Base-by-base conservation (phyloP, 164 flowering plant species). In the Platanus orientalis region DNA sequence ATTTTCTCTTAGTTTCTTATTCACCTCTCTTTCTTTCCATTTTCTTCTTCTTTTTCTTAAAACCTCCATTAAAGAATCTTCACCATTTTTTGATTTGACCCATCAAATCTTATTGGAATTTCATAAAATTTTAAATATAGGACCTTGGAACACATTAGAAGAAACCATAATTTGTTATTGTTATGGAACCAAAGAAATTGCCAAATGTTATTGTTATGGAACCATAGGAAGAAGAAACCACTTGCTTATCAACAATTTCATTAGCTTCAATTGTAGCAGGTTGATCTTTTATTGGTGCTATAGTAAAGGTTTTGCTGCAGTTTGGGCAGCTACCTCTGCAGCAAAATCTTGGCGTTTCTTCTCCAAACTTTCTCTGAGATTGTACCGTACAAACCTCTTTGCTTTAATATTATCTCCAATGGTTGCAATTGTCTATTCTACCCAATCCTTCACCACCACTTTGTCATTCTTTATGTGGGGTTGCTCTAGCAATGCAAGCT, bases 281-380 rank as follows among this genome's bases (percentile, higher is more conserved):
- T 65, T 82, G 76, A 67, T 79, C 86, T 63, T 77, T 77, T 55
- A 13, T 79, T 51, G 80, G 73, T n/a, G 63, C 39, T 17, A 74
- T 42, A 17, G 89, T 1, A 50, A 64, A 19, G 81, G 39, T 58
- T 85, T 91, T 45, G 87, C 87, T 20, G 94, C 81, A 71, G 96
- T 95, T 79, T 91, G 97, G 40, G 99, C 99, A 64, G 97, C 99
- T 39, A 94, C 99, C 75, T 94, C 99, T 6, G 97, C 96, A 73
- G 97, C 97, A 84, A 91, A 94, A 81, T 91, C 94, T 72, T 84
- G 92, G 72, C 81, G 86, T 75, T 87, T 91, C 85, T 88, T 95
- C 80, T 89, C 92, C 79, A 95, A 74, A 55, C 97, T 97, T 75
- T 95, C 99, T 47, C 99, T 96, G 61, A 95, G 94, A 75, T 86